Conservation (phyloP, 768 basidiomycete genomes). For the Serendipita sp. region DNA sequence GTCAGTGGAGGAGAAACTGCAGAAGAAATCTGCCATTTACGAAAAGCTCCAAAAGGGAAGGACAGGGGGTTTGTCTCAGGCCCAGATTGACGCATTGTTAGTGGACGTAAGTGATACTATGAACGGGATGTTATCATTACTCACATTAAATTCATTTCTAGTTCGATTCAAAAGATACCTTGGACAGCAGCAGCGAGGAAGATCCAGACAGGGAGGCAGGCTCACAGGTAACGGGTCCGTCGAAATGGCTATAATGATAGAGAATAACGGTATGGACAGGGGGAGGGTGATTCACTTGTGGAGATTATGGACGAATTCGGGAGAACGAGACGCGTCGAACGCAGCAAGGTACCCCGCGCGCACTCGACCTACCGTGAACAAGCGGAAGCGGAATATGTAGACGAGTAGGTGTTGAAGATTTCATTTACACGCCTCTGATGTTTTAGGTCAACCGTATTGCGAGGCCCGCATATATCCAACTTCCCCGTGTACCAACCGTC, state of each 20-base stretch:
- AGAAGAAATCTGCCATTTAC: conserved; percentile 68
- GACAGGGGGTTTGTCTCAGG: conserved; percentile 59
- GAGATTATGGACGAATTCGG: conserved; percentile 86
- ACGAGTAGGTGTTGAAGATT: conserved; percentile 36
- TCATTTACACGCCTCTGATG: not conserved
- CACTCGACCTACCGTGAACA: conserved; percentile 35
- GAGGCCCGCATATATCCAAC: conserved; percentile 68
- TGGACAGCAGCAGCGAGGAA: conserved; percentile 8
- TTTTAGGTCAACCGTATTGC: conserved; percentile 1
- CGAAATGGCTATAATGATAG: not conserved
- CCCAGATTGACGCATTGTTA: conserved; percentile 52
- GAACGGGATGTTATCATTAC: not conserved
- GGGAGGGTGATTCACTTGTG: conserved; percentile 44
- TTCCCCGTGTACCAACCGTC: conserved; percentile 84
- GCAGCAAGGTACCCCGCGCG: conserved; percentile 58
- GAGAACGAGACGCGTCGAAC: conserved; percentile 47
- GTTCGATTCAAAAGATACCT: conserved; percentile 44
- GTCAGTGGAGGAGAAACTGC: conserved; percentile 50
- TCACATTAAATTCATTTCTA: conserved; percentile 16
- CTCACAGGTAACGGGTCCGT: conserved; percentile 28
- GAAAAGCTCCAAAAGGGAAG: conserved; percentile 65
- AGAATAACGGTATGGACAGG: not conserved
- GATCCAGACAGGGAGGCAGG: conserved; percentile 22
- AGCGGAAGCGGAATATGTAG: conserved; percentile 34
- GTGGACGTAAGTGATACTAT: conserved; percentile 50